These are phyloP conservation scores for Magnusiomyces ingens DNA, from an alignment of 1,139 yeast species.

Conservation along the genomic window DNA sequence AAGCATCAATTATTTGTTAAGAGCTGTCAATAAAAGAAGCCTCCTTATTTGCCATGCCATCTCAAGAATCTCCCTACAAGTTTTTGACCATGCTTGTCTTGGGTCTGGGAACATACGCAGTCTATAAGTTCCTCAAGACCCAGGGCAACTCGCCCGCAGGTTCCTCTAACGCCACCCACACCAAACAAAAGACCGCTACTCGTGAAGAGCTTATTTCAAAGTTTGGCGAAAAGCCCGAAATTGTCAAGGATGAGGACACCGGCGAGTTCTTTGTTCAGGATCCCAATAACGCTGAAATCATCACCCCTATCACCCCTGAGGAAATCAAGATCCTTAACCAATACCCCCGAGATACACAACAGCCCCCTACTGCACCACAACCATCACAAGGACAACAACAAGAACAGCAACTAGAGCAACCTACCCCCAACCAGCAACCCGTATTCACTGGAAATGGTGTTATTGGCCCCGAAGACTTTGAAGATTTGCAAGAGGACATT, in stretches of 20 bases:
- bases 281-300: neutral
- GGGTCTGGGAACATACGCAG: neutral
- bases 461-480: conserved; percentile 16
- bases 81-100: neutral
- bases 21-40: neutral
- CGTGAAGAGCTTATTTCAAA: neutral
- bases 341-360: neutral
- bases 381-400: neutral
- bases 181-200: neutral
- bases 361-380: neutral
- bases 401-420: neutral
- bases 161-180: neutral
- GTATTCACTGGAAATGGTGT: conserved; percentile 3
- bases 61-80: neutral
- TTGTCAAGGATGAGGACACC: neutral
- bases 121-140: neutral
- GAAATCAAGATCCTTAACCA: neutral
- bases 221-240: neutral
- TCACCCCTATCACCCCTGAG: neutral
- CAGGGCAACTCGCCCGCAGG: neutral
- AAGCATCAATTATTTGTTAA: neutral
- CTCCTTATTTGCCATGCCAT: neutral
- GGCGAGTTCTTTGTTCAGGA: neutral
- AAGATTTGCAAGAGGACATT: conserved; percentile 12
- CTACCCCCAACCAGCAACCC: neutral